Evolutionary conservation across 192 early-diverging fungal species (phyloP).

Genomic region (Globomyces pollinis-pini): DNA sequence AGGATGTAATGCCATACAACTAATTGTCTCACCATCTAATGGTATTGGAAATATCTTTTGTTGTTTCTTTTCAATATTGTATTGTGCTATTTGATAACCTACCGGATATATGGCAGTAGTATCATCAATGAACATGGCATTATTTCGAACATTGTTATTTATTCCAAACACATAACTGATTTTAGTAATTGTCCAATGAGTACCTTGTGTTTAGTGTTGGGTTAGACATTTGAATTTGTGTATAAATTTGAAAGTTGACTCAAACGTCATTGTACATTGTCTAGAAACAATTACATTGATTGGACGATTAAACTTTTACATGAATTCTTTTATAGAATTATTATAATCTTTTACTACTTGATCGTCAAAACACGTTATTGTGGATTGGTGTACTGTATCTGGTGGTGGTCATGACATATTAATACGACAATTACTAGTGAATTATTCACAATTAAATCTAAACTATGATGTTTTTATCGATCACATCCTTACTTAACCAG

Average conservation of each 20-base stretch:
- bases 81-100: conserved; percentile 38
- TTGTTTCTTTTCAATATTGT: conserved; percentile 47
- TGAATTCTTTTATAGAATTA: too few species aligned
- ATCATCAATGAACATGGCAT: conserved; percentile 39
- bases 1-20: conserved; percentile 26
- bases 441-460: too few species aligned
- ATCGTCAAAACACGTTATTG: too few species aligned
- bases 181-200: not conserved
- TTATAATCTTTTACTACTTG: too few species aligned
- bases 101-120: conserved; percentile 43
- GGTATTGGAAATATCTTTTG: conserved; percentile 38
- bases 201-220: conserved; percentile 4
- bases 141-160: conserved; percentile 30
- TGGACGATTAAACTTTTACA: too few species aligned
- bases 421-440: too few species aligned
- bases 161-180: conserved; percentile 45
- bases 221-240: conserved; percentile 1
- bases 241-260: not conserved
- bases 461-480: too few species aligned
- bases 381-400: too few species aligned
- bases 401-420: too few species aligned
- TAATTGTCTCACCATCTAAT: conserved; percentile 35
- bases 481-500: too few species aligned
- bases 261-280: not conserved
- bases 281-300: too few species aligned